Conservation (phyloP, 495 filamentous ascomycete species). For the Hypomontagnella submonticulosa region DNA sequence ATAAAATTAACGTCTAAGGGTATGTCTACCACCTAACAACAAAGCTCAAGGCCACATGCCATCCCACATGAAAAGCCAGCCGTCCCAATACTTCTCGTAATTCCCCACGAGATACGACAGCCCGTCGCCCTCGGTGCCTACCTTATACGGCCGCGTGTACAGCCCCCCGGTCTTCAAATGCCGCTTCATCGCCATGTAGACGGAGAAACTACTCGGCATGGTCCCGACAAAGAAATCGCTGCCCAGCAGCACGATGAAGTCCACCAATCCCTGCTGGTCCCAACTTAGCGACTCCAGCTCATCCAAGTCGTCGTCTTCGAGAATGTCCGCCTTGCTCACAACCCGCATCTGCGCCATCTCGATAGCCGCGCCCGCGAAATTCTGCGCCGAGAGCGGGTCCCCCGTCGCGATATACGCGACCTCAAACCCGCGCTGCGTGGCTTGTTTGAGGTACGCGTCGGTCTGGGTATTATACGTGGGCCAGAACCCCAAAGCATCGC, state of each 20-base stretch:
- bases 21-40: background rate
- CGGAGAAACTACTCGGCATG: slow-evolving; percentile 60
- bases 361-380: slow-evolving; percentile 47
- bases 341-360: slow-evolving; percentile 49
- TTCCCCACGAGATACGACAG: slow-evolving; percentile 56
- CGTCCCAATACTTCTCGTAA: slow-evolving; percentile 57
- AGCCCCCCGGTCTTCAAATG: slow-evolving; percentile 54
- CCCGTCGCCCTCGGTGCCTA: slow-evolving; percentile 56
- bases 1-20: slow-evolving; percentile 2
- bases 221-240: slow-evolving; percentile 56
- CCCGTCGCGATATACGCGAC: slow-evolving; percentile 58
- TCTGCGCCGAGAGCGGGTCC: slow-evolving; percentile 54
- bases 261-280: slow-evolving; percentile 59
- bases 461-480: slow-evolving; percentile 55
- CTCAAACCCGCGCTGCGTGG: slow-evolving; percentile 45
- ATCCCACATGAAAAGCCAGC: slow-evolving; percentile 61
- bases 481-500: slow-evolving; percentile 57
- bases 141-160: slow-evolving; percentile 57
- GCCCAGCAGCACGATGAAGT: slow-evolving; percentile 54
- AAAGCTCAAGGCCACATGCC: slow-evolving; percentile 56
- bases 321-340: slow-evolving; percentile 52
- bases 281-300: slow-evolving; percentile 54
- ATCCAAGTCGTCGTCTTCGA: slow-evolving; percentile 47
- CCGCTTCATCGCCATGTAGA: slow-evolving; percentile 58
- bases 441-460: slow-evolving; percentile 51